phyloP scores from a whole-genome alignment of 345 rosid genomes.

The Acer yangbiense region DNA sequence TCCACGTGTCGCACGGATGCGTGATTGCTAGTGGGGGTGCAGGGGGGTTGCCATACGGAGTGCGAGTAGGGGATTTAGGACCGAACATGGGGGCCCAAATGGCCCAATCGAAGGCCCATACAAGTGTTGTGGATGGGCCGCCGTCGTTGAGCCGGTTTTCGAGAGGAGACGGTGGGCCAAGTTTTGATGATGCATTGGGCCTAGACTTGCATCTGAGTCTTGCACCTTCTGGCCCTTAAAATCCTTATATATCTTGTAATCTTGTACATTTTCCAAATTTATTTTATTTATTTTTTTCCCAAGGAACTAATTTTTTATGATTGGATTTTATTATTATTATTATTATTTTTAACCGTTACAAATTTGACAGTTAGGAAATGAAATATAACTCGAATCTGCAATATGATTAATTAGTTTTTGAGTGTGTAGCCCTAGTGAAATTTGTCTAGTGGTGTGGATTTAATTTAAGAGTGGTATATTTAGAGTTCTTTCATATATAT shows the following conservation, averaged over 20 bases:
- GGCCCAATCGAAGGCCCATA: slow-evolving; percentile 31
- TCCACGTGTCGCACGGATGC: slow-evolving; percentile 84
- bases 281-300: slow-evolving; percentile 45
- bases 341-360: not conserved
- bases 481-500: too few relatives aligned
- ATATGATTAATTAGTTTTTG: too few relatives aligned
- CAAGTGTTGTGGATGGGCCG: slow-evolving; percentile 44
- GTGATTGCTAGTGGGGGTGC: slow-evolving; percentile 43
- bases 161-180: slow-evolving; percentile 64
- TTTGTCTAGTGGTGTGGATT: too few relatives aligned
- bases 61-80: slow-evolving; percentile 40
- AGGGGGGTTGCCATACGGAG: slow-evolving; percentile 45
- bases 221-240: slow-evolving; percentile 80
- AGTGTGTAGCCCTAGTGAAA: too few relatives aligned
- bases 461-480: too few relatives aligned
- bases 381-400: not conserved
- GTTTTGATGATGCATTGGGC: slow-evolving; percentile 72
- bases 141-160: slow-evolving; percentile 72
- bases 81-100: slow-evolving; percentile 29
- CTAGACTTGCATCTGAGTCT: slow-evolving; percentile 93
- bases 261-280: slow-evolving; percentile 46
- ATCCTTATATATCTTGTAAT: slow-evolving; percentile 12
- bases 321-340: not conserved
- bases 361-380: not conserved
- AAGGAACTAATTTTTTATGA: slow-evolving; percentile 6